These are phyloP conservation scores for Santalum album DNA, from an alignment of 164 flowering plant species.

Conservation along the genomic window DNA sequence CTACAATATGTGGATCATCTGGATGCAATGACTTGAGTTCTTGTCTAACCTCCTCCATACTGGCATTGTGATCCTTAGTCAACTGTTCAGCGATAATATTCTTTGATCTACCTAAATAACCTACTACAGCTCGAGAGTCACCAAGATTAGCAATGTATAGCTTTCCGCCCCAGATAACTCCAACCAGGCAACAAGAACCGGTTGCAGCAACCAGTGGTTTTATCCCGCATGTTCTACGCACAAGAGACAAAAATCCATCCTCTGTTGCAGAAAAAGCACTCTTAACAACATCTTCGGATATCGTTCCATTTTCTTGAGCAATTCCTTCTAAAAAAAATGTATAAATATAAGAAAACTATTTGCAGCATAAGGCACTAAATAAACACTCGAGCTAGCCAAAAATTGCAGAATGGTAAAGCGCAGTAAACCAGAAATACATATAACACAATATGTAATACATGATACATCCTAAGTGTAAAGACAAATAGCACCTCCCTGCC, in stretches of 20 bases:
- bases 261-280: conserved; percentile 68
- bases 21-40: conserved; percentile 60
- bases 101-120: conserved; percentile 35
- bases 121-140: conserved; percentile 75
- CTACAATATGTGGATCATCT: conserved; percentile 61
- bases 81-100: conserved; percentile 55
- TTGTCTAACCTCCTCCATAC: conserved; percentile 58
- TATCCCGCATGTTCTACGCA: conserved; percentile 26
- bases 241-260: conserved; percentile 56
- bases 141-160: conserved; percentile 66
- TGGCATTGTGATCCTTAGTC: conserved; percentile 69
- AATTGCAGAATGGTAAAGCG: neutral
- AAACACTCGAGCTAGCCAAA: too few species aligned
- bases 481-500: too few species aligned
- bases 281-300: conserved; percentile 51
- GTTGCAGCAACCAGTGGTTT: conserved; percentile 52
- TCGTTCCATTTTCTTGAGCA: conserved; percentile 42
- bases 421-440: neutral
- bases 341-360: neutral
- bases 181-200: conserved; percentile 84
- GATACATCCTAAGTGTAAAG: too few species aligned
- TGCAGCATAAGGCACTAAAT: neutral
- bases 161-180: conserved; percentile 55
- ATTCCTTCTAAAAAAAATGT: conserved; percentile 29
- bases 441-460: too few species aligned